Evolutionary conservation across 139 green algal genomes (phyloP), one percentile per base, ranked within the genome.

Genomic region (Ostreobium quekettii): DNA sequence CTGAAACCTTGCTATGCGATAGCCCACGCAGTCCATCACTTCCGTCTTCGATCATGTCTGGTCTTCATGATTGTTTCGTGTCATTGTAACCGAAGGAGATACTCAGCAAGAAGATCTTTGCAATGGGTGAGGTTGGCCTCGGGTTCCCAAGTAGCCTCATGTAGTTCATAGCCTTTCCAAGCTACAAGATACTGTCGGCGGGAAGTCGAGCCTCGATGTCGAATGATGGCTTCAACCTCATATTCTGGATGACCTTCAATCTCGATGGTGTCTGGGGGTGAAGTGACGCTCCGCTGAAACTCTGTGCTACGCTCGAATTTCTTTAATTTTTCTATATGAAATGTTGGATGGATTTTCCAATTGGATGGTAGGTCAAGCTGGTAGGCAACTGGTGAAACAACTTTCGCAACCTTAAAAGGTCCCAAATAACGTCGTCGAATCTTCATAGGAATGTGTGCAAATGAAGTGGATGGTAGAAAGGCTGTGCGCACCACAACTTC

Each of bases 401-500:
- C 19, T 35, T 68, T 11, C 11, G 37, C 19, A 64, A 71, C 49
- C 8, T 28, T 15, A 29, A 71, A 71, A 1, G 64, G 64, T 30
- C 64, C 64, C 7, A 71, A 0, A 37, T 26, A 71, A 8, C 64
- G 36, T 24, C 39, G 36, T 1, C 39, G 30, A 38, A 71, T 35
- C 64, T 71, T 71, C 37, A 31, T 6, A 7, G 29, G 33, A 39
- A 71, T 28, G 11, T 60, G n/a, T 64, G 24, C 31, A 26, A 26
- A 7, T 26, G 53, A 37, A 28, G 15, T 68, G n/a, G n/a, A n/a
- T n/a, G n/a, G n/a, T 29, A 62, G 31, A 15, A 66, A 26, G 47
- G 47, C 58, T 7, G 61, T 72, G 36, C 42, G 65, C 4, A 79
- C 30, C 36, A 65, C 28, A 1, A 79, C 66, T 31, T 53, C n/a